Conservation (phyloP, 2,329 filamentous ascomycete genomes). For the Ceratocystis smalleyi region DNA sequence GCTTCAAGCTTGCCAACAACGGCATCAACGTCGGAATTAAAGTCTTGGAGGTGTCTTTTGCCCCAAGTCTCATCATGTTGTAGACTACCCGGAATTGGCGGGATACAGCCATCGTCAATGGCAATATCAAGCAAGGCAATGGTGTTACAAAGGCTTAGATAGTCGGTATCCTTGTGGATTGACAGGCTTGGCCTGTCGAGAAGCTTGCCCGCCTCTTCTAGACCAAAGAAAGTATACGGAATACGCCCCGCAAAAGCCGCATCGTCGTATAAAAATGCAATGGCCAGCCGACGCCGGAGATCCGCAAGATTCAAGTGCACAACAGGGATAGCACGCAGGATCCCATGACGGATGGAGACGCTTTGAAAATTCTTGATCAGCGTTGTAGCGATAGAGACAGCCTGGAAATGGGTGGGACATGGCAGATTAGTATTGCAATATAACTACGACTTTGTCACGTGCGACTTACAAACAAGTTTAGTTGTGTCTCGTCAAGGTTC, state of each 20-base stretch:
- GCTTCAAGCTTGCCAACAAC: constrained; percentile 44
- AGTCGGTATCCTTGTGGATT: constrained; percentile 45
- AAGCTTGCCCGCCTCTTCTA: background rate
- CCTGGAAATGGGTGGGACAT: background rate
- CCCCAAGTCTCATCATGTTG: constrained; percentile 20
- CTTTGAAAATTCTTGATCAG: constrained; percentile 34
- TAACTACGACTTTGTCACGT: background rate
- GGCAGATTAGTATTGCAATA: background rate
- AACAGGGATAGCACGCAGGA: constrained; percentile 44
- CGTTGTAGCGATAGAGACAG: background rate
- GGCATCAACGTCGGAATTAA: constrained; percentile 56
- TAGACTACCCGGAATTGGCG: constrained; percentile 16
- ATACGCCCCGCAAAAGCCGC: constrained; percentile 27
- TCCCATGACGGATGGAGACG: constrained; percentile 38
- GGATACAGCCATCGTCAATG: constrained; percentile 43
- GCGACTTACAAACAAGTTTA: constrained; percentile 31
- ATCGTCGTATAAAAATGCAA: constrained; percentile 45
- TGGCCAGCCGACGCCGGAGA: constrained; percentile 50
- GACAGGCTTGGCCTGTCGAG: constrained; percentile 35
- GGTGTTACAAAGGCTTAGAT: constrained; percentile 48
- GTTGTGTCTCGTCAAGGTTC: constrained; percentile 26
- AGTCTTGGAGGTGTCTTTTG: constrained; percentile 27
- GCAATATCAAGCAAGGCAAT: constrained; percentile 57
- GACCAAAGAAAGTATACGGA: constrained; percentile 27
- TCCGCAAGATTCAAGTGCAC: constrained; percentile 36